Evolutionary conservation across 805 yeast genomes (phyloP).

Genomic region (Wickerhamomyces rabaulensis): DNA sequence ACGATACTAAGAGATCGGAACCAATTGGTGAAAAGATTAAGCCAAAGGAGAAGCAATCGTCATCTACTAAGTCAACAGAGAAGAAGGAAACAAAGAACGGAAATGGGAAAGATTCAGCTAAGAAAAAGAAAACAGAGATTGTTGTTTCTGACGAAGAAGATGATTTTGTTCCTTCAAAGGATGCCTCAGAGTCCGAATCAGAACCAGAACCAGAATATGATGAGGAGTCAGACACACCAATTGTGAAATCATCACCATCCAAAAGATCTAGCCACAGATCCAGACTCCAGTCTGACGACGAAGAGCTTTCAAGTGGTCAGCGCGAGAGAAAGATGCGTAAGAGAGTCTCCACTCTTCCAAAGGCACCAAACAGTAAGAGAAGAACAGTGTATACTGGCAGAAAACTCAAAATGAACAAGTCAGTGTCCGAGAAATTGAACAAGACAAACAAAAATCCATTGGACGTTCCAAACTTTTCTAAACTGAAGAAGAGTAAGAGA

Average conservation of each 20-base stretch:
- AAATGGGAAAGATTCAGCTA: not conserved
- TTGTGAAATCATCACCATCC: not conserved
- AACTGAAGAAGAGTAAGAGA: constrained; percentile 6
- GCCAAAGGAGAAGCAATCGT: not conserved
- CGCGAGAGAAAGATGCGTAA: not conserved
- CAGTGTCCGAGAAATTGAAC: not conserved
- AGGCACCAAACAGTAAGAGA: not conserved
- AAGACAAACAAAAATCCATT: not conserved
- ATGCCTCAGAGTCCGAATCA: not conserved
- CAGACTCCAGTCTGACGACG: not conserved
- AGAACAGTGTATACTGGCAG: not conserved
- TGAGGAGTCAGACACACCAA: not conserved
- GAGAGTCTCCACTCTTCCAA: not conserved
- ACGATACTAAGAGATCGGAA: not conserved
- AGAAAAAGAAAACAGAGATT: not conserved
- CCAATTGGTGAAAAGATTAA: not conserved
- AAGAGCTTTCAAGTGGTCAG: not conserved
- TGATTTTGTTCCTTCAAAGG: not conserved
- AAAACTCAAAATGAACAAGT: not conserved
- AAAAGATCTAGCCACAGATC: not conserved
- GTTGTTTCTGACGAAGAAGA: not conserved
- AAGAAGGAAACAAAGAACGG: not conserved
- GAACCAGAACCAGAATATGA: not conserved
- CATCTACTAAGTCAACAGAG: not conserved
- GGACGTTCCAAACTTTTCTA: not conserved